phyloP scores from a whole-genome alignment of 352 stramenopile species.

The Globisporangium nagaii region DNA sequence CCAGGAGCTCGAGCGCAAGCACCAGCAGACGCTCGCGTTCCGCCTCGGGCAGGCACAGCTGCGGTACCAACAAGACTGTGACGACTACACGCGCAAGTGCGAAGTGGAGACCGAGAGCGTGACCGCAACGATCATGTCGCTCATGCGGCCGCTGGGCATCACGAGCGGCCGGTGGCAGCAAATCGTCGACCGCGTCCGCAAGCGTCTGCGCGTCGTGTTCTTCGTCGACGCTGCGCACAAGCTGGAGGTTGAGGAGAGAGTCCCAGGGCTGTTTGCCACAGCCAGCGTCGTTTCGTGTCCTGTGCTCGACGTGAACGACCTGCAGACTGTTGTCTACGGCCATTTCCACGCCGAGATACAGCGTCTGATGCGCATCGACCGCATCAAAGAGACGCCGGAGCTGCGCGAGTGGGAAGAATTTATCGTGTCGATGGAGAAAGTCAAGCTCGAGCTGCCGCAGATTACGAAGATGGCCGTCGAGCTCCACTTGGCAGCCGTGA shows the following conservation, averaged over 20 bases:
- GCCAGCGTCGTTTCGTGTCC: conserved; percentile 26
- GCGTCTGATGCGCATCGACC: conserved; percentile 7
- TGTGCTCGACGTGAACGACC: conserved; percentile 14
- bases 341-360: conserved; percentile 43
- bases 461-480: conserved; percentile 16
- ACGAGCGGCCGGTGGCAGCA: conserved; percentile 69
- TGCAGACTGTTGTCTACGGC: conserved; percentile 33
- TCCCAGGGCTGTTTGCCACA: conserved; percentile 26
- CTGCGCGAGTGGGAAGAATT: conserved; percentile 9
- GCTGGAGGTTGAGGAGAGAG: background rate
- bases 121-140: conserved; percentile 66
- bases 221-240: conserved; percentile 27
- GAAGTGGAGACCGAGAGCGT: conserved; percentile 74
- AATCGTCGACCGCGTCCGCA: conserved; percentile 47
- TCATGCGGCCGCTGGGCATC: conserved; percentile 62
- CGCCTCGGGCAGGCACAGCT: conserved; percentile 34
- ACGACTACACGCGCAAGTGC: conserved; percentile 45
- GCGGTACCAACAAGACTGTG: conserved; percentile 52
- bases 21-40: conserved; percentile 19
- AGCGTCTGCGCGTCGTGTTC: conserved; percentile 42
- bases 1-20: conserved; percentile 31
- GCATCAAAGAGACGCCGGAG: background rate
- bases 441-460: conserved; percentile 19
- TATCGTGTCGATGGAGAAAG: conserved; percentile 12
- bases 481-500: conserved; percentile 13